Conservation (phyloP, 2,329 filamentous ascomycete genomes). For the Aspergillus novoparasiticus region DNA sequence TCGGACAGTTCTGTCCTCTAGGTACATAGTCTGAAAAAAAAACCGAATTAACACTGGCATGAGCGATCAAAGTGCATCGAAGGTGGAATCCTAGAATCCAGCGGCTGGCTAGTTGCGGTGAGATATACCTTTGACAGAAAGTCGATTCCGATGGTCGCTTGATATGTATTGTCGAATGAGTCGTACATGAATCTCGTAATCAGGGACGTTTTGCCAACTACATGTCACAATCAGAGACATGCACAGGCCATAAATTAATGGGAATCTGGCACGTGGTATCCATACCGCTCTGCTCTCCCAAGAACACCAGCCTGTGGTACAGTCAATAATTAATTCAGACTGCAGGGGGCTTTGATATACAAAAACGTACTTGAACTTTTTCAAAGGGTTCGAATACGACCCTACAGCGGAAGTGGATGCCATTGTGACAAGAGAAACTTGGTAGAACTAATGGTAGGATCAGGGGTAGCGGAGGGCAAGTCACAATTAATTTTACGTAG, state of each 20-base stretch:
- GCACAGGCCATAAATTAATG: neutral
- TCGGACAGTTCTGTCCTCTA: constrained; percentile 96
- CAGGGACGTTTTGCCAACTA: constrained; percentile 97
- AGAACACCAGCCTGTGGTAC: constrained; percentile 78
- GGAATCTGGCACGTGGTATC: constrained; percentile 2
- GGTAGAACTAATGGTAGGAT: constrained; percentile 26
- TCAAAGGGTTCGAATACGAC: constrained; percentile 97
- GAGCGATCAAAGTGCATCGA: neutral
- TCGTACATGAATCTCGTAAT: constrained; percentile 99
- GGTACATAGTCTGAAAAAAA: constrained; percentile 83
- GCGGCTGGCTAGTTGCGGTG: constrained; percentile 1
- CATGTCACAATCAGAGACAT: constrained; percentile 21
- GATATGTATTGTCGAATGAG: constrained; percentile 99
- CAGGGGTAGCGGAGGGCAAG: constrained; percentile 31
- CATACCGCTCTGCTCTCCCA: constrained; percentile 97
- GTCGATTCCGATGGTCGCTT: constrained; percentile 98
- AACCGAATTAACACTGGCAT: neutral
- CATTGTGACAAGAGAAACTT: constrained; percentile 60
- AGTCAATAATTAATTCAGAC: constrained; percentile 27
- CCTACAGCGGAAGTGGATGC: constrained; percentile 71
- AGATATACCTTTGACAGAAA: constrained; percentile 87
- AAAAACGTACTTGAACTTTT: constrained; percentile 92
- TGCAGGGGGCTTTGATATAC: neutral
- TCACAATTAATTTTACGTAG: constrained; percentile 3
- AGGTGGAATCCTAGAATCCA: neutral